phyloP scores from a whole-genome alignment of 2,329 filamentous ascomycete genomes.

The Ophiostoma ips region DNA sequence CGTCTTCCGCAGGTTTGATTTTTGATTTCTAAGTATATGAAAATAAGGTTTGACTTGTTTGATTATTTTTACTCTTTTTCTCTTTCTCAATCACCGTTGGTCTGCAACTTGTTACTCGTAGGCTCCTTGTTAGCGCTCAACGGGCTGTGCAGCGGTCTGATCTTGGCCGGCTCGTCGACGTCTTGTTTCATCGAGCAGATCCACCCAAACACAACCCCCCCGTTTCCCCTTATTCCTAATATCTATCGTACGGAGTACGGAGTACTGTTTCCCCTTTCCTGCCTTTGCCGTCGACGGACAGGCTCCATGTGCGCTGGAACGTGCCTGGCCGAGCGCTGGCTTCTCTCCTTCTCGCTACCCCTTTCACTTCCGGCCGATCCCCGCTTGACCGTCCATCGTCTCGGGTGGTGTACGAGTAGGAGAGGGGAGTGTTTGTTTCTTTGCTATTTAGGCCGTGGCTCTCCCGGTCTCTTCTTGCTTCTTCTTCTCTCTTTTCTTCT shows the following conservation, averaged over 20 bases:
- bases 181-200: not conserved
- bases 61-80: no score
- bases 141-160: no score
- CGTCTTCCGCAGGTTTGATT: no score
- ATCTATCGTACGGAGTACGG: no score
- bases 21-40: no score
- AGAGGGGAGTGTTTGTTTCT: slow-evolving; percentile 4
- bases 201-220: not conserved
- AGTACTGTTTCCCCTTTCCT: not conserved
- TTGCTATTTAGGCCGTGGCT: slow-evolving; percentile 8
- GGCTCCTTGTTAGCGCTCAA: no score
- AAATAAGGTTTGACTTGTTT: no score
- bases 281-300: not conserved
- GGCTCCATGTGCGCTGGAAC: not conserved
- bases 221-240: not conserved
- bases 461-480: slow-evolving; percentile 11
- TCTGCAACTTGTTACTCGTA: no score
- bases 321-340: not conserved
- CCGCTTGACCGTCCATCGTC: not conserved
- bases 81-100: no score
- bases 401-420: slow-evolving; percentile 1
- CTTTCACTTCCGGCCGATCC: slow-evolving; percentile 3
- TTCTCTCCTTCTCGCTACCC: not conserved
- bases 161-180: no score
- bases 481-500: slow-evolving; percentile 13